Percentiles rank a stretch among this genome's conserved stretches.
These are phyloP conservation scores for Excoecaria cochinchinensis DNA, from an alignment of 345 rosid genomes.

Conservation along the genomic window DNA sequence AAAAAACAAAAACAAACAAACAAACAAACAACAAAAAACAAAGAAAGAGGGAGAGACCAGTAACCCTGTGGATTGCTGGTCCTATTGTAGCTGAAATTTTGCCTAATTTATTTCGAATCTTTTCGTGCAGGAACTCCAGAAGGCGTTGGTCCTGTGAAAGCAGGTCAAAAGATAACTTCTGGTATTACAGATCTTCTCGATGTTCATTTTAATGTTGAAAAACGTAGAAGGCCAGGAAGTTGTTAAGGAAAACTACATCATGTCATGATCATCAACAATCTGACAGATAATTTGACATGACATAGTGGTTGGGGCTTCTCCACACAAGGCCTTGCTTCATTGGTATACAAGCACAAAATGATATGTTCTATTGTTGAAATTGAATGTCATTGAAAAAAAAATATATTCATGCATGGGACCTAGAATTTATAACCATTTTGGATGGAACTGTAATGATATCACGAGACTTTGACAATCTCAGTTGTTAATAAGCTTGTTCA, in stretches of 20 bases:
- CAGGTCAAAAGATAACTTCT: conserved; percentile 79
- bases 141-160: conserved; percentile 89
- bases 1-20: neutral
- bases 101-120: conserved; percentile 1
- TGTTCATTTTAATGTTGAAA: conserved; percentile 54
- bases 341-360: neutral
- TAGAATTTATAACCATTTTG: neutral
- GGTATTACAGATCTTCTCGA: conserved; percentile 78
- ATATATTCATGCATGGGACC: neutral
- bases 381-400: neutral
- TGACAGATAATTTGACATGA: neutral
- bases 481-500: neutral
- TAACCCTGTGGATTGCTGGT: neutral
- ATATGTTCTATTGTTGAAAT: neutral
- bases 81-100: neutral
- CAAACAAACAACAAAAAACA: neutral
- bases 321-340: neutral
- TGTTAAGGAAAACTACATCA: neutral
- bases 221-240: conserved; percentile 48
- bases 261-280: neutral
- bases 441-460: neutral
- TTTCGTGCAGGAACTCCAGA: conserved; percentile 73
- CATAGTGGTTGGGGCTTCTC: neutral
- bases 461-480: neutral
- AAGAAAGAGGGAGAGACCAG: neutral